phyloP scores from a whole-genome alignment of 257 asterid genomes.

The Datura wrightii region DNA sequence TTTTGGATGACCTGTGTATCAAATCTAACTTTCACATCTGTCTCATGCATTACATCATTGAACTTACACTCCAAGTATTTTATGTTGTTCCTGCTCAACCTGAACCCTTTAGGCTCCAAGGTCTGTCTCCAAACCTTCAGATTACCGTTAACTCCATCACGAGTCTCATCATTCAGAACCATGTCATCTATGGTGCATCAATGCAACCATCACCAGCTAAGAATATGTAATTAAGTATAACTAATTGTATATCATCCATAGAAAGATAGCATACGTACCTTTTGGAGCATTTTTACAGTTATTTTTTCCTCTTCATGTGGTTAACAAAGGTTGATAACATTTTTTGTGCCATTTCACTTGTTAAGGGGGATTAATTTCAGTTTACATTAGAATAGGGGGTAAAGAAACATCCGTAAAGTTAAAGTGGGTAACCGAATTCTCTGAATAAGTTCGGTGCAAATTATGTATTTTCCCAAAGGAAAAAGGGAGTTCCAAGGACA shows the following conservation, averaged over 20 bases:
- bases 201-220: neutral
- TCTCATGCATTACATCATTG: too few relatives aligned
- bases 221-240: neutral
- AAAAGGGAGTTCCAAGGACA: neutral
- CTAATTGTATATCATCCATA: constrained; percentile 5
- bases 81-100: too few relatives aligned
- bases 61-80: too few relatives aligned
- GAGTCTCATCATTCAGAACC: too few relatives aligned
- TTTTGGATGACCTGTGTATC: too few relatives aligned
- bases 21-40: too few relatives aligned
- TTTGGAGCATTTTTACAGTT: neutral
- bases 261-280: neutral
- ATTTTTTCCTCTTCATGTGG: neutral
- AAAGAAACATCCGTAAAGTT: neutral
- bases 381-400: neutral
- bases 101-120: too few relatives aligned
- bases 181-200: too few relatives aligned
- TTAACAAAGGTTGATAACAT: neutral
- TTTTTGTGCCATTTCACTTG: neutral
- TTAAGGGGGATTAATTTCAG: neutral
- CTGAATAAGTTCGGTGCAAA: neutral
- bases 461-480: neutral
- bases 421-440: neutral
- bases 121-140: too few relatives aligned
- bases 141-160: too few relatives aligned